phyloP scores from a whole-genome alignment of 805 yeast genomes.

The Nakazawaea wickerhamii region DNA sequence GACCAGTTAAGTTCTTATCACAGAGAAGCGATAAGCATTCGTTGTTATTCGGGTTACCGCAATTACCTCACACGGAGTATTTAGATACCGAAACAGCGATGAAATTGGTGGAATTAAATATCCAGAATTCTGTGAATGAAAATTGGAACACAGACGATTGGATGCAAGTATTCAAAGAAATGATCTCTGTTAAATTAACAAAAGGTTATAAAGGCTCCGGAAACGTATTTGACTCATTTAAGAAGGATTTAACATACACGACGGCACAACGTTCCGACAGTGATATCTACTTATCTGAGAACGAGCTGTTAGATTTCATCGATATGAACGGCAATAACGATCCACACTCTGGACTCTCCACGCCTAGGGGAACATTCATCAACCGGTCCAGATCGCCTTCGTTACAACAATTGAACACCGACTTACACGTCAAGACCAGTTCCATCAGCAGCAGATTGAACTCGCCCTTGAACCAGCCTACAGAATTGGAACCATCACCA shows the following conservation, averaged over 20 bases:
- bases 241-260: conserved; percentile 25
- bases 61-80: conserved; percentile 63
- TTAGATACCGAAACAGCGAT: conserved; percentile 30
- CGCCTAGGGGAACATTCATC: conserved; percentile 10
- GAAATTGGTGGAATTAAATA: conserved; percentile 26
- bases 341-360: conserved; percentile 1
- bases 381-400: conserved; percentile 10
- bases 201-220: conserved; percentile 34
- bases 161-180: conserved; percentile 31
- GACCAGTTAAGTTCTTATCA: conserved; percentile 60
- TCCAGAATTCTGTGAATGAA: conserved; percentile 27
- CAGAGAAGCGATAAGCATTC: conserved; percentile 50
- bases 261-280: conserved; percentile 20
- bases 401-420: background rate
- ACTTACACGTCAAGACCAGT: conserved; percentile 38
- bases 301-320: conserved; percentile 15
- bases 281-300: conserved; percentile 17
- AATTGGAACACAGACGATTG: conserved; percentile 28
- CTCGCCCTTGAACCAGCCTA: conserved; percentile 15
- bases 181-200: conserved; percentile 26
- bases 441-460: conserved; percentile 41
- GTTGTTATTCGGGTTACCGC: conserved; percentile 67
- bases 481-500: conserved; percentile 18
- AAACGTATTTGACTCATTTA: conserved; percentile 24
- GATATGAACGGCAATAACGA: conserved; percentile 4